phyloP scores from a whole-genome alignment of 257 asterid genomes.

The Rhazya stricta region DNA sequence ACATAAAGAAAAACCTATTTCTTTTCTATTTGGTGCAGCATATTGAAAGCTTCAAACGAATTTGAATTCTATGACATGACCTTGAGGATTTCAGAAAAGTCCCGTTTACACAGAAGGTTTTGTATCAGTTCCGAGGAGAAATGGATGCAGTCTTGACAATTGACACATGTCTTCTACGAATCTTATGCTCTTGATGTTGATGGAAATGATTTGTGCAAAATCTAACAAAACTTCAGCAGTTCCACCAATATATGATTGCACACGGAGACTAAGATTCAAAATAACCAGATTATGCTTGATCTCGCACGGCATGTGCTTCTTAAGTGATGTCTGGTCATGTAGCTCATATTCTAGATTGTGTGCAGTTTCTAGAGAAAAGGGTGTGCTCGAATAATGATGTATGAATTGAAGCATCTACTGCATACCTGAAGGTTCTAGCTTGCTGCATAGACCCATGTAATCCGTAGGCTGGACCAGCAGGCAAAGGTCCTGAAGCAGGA shows the following conservation, averaged over 20 bases:
- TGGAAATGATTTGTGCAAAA: neutral
- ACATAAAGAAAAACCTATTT: neutral
- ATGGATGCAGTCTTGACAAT: too few species aligned
- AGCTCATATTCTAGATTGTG: neutral
- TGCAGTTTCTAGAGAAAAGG: neutral
- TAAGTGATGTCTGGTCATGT: neutral
- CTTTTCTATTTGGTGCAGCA: neutral
- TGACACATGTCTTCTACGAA: neutral
- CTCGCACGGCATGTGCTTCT: neutral
- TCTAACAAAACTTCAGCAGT: neutral
- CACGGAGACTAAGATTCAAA: neutral
- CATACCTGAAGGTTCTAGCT: slow-evolving; percentile 78
- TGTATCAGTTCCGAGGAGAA: too few species aligned
- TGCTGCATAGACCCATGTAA: slow-evolving; percentile 73
- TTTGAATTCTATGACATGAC: neutral
- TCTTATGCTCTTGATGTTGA: neutral
- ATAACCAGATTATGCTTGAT: neutral
- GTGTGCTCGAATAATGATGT: neutral
- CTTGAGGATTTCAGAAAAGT: neutral
- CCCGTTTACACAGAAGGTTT: neutral
- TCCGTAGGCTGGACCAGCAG: slow-evolving; percentile 51
- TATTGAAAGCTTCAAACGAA: neutral
- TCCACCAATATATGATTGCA: neutral
- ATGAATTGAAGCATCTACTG: neutral
- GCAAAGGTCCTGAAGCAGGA: slow-evolving; percentile 62